phyloP scores from a whole-genome alignment of 2,329 filamentous ascomycete species.

The Apiospora sp. region DNA sequence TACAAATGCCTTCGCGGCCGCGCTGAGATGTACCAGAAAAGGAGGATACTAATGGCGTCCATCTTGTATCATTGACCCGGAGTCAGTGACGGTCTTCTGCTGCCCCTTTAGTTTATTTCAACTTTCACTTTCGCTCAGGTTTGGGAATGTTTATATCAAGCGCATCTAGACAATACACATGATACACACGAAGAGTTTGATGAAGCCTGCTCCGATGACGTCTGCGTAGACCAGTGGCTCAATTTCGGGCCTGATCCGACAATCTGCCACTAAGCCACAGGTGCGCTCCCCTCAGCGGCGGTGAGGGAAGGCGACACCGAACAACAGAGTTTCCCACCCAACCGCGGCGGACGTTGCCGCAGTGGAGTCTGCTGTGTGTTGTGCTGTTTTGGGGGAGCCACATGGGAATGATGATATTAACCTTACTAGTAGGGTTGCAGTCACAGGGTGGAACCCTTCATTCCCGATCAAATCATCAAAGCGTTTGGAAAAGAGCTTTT shows the following conservation, averaged over 20 bases:
- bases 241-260: not conserved
- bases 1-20: not conserved
- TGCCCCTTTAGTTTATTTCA: not conserved
- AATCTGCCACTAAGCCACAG: not conserved
- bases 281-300: not conserved
- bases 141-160: not conserved
- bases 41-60: not conserved
- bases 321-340: conserved; percentile 14
- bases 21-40: not conserved
- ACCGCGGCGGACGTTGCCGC: conserved; percentile 19
- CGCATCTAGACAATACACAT: too few relatives aligned
- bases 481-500: conserved; percentile 4
- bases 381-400: conserved; percentile 13
- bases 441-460: conserved; percentile 1
- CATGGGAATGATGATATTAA: conserved; percentile 14
- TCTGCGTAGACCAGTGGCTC: not conserved
- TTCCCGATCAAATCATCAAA: conserved; percentile 19
- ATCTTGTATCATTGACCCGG: not conserved
- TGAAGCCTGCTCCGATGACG: not conserved
- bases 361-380: conserved; percentile 13
- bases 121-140: not conserved
- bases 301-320: conserved; percentile 10
- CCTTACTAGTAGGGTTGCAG: conserved; percentile 11
- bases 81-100: too few relatives aligned
- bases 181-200: not conserved